Evolutionary conservation across 345 rosid genomes (phyloP), one percentile per base, ranked within the genome.

Genomic region (Lepidium aucheri): DNA sequence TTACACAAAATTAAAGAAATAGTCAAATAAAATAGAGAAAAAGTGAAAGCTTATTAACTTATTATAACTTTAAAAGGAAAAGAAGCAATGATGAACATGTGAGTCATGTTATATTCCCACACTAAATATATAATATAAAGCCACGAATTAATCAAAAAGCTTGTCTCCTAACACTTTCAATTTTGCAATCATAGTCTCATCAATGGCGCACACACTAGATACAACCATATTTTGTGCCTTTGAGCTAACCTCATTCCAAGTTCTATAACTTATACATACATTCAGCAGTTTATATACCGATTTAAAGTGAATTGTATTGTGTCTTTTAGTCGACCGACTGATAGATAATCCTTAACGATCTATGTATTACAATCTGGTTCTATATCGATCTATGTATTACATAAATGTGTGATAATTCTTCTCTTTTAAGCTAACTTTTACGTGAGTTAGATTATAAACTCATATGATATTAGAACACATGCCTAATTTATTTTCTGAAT

Each of bases 51-150:
- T 46, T 43, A 73, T 60, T 60, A 67, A 60, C 51, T 43, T 66
- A 73, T 36, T 60, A 53, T 36, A 60, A 60, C 44, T 59, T 73
- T 35, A 42, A 50, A 43, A 67, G 54, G 50, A 44, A 36, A 51
- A 57, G 11, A 73, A 44, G 56, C 54, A 66, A 73, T 73, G 68
- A 67, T 74, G 73, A 73, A 59, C 63, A 67, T 60, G 63, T 53
- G 77, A 67, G 73, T 60, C 73, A 74, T 67, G 73, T 74, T 53
- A 74, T 74, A 66, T 73, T 60, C 77, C 77, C 61, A 73, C 73
- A 33, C n/a, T 46, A 53, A 65, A 53, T 58, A 58, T 59, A 41
- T 26, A 26, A 26, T 24, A 58, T 51, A 66, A 60, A 59, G 35
- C 45, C 3, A 33, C 40, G 45, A 59, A 51, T 59, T 35, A 38